Evolutionary conservation across 495 filamentous ascomycete genomes (phyloP), one percentile per base, ranked within the genome.

Genomic region (Penicillium psychrofluorescens): DNA sequence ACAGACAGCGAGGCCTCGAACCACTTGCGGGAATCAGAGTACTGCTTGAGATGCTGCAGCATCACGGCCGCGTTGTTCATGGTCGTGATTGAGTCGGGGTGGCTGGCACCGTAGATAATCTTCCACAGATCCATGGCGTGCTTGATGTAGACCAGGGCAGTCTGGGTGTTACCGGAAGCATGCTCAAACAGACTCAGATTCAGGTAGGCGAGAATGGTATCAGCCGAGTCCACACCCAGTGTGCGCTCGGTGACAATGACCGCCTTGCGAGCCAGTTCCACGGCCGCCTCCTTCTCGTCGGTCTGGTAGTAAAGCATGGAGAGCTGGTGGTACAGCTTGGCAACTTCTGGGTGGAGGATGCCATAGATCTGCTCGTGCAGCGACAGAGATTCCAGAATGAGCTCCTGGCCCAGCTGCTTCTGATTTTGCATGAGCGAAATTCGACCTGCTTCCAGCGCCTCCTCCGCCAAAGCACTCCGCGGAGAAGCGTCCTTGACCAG

Each of bases 311-410:
- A 95, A 35, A 97, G 75, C 77, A 92, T 94, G 7, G 94, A 95
- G 28, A 99, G 74, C 33, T 84, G 86, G 63, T 94, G 87, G 70
- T 99, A 99, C 30, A 95, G 83, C 62, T 91, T 81, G 43, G 91
- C 90, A 51, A 97, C 90, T 66, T 99, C 94, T 9, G 94, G 89
- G 61, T 99, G 94, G 15, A 99, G 76, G 34, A 96, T 90, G 45
- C 94, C 94, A 56, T 99, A 99, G 56, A 99, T 96, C 66, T 99
- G 94, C 68, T 99, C 94, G 56, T 99, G 89, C 29, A 99, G 75
- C 37, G 92, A 95, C 48, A 99, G 74, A 14, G 90, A 95, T 62
- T 99, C 94, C 36, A 97, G 72, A 32, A 99, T 78, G 40, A 99
- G 79, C 62, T 97, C 92, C 68, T 95, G 91, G 40, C 94, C 94